Base-by-base conservation (phyloP, 148 eudicot species). In the Silene conica region DNA sequence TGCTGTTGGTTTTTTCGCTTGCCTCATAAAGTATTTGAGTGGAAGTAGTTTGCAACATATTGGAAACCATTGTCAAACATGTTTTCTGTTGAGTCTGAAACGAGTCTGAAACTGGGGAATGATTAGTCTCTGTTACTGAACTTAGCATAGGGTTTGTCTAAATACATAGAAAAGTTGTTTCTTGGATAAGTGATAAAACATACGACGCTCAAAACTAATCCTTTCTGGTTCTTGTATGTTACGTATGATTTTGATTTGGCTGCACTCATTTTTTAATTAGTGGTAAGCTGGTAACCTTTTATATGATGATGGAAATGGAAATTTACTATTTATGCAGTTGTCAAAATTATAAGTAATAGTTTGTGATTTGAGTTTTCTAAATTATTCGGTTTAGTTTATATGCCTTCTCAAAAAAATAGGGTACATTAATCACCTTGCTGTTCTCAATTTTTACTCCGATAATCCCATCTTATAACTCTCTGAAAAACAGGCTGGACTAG, bases 401-500 rank as follows among this genome's bases (percentile, higher is more conserved):
- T 3, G 31, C 55, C 8, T 20, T 12, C 46, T 22, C 52, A 2
- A 23, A 57, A 28, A 55, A 16, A 4, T 71, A 8, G 58, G 46
- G 34, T 4, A 26, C 45, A 22, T 23, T 23, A 48, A 4, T 58
- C 18, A 16, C 54, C 16, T 45, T 28, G 23, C 5, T 48, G 34
- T 60, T 16, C 64, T 68, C 19, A 59, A 26, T 56, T 50, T 50
- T 4, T 50, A 50, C 14, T 50, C 54, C 1, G 15, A 11, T 13
- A 1, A 50, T 50, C 52, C 10, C 2, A 8, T 67, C 8, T 43
- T 8, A 23, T 25, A 56, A 25, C 68, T 31, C 59, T 41, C 25
- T 26, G 3, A 50, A 45, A 13, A 54, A 63, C 89, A 95, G 99
- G 99, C 99, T 76, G 99, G 99, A 58, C 93, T 95, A 80, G 92